Percentiles rank a stretch among this genome's conserved stretches.
Evolutionary conservation across 2,329 filamentous ascomycete species (phyloP).

Genomic region (Colletotrichum eleusines): DNA sequence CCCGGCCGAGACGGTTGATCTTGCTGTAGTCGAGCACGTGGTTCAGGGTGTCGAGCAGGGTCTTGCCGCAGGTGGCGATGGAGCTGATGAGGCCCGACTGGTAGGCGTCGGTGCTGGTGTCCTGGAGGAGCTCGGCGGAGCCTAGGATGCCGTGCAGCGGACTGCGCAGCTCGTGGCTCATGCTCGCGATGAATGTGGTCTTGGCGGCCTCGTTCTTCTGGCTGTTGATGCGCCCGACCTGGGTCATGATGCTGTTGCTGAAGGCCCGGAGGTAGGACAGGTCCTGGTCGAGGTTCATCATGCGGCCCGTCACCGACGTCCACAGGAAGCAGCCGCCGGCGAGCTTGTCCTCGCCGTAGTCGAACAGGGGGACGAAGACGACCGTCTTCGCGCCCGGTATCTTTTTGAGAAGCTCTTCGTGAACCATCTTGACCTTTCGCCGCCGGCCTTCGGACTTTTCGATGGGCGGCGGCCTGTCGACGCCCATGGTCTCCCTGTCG

Average conservation of each 20-base stretch:
- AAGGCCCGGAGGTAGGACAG: conserved; percentile 54
- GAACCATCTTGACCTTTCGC: conserved; percentile 46
- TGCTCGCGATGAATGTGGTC: conserved; percentile 69
- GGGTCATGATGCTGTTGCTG: conserved; percentile 61
- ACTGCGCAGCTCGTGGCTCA: conserved; percentile 69
- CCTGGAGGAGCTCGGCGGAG: conserved; percentile 62
- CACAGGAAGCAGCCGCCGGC: conserved; percentile 53
- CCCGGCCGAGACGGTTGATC: conserved; percentile 52
- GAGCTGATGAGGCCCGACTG: conserved; percentile 59
- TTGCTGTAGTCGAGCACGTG: conserved; percentile 61
- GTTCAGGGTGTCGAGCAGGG: conserved; percentile 62
- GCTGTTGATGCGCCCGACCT: conserved; percentile 66
- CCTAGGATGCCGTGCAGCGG: conserved; percentile 69
- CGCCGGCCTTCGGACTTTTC: conserved; percentile 30
- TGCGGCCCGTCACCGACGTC: conserved; percentile 50
- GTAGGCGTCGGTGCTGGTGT: conserved; percentile 53
- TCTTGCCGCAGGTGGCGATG: conserved; percentile 61
- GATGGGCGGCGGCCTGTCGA: background rate
- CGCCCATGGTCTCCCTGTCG: conserved; percentile 43
- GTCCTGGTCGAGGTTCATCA: conserved; percentile 53
- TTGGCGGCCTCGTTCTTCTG: conserved; percentile 65
- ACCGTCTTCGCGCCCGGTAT: conserved; percentile 51
- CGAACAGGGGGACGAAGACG: conserved; percentile 53
- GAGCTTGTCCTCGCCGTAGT: conserved; percentile 51
- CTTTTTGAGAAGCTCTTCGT: conserved; percentile 50